A percentile compares a stretch with the other conserved stretches of the same genome.
Evolutionary conservation across 768 basidiomycete species (phyloP).

Genomic region (Tulasnella sp.): DNA sequence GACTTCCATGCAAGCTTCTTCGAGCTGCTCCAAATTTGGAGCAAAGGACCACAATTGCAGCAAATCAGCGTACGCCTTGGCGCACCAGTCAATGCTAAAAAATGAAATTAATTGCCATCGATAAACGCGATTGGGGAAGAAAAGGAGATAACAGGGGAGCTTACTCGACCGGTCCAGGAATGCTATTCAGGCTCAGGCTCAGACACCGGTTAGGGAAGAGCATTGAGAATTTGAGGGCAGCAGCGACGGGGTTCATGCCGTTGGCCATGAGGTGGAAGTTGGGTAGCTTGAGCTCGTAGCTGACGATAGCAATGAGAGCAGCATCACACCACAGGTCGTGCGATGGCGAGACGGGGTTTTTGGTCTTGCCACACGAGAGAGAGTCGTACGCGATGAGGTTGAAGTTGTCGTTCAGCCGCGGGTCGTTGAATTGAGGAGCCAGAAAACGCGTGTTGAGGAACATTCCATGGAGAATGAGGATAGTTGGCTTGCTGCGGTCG

Average conservation of each 20-base stretch:
- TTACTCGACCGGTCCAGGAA: conserved; percentile 17
- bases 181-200: conserved; percentile 13
- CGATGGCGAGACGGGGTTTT: conserved; percentile 1
- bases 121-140: neutral
- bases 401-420: conserved; percentile 42
- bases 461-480: conserved; percentile 54
- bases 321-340: conserved; percentile 71
- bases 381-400: conserved; percentile 70
- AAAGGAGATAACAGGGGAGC: neutral
- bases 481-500: conserved; percentile 49
- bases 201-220: conserved; percentile 18
- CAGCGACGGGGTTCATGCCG: conserved; percentile 45
- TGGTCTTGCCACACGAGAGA: conserved; percentile 40
- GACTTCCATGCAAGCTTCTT: conserved; percentile 51
- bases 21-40: conserved; percentile 51
- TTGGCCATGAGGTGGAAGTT: conserved; percentile 59
- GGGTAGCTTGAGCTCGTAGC: conserved; percentile 48
- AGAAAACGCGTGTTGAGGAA: conserved; percentile 62
- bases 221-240: conserved; percentile 43
- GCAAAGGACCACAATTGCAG: conserved; percentile 51
- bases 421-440: conserved; percentile 52
- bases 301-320: conserved; percentile 55
- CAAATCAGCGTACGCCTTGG: conserved; percentile 51
- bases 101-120: conserved; percentile 1
- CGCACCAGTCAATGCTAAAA: conserved; percentile 45